Evolutionary conservation across 371 early-diverging fungal genomes (phyloP).

Genomic region (Haplosporangium sp.): DNA sequence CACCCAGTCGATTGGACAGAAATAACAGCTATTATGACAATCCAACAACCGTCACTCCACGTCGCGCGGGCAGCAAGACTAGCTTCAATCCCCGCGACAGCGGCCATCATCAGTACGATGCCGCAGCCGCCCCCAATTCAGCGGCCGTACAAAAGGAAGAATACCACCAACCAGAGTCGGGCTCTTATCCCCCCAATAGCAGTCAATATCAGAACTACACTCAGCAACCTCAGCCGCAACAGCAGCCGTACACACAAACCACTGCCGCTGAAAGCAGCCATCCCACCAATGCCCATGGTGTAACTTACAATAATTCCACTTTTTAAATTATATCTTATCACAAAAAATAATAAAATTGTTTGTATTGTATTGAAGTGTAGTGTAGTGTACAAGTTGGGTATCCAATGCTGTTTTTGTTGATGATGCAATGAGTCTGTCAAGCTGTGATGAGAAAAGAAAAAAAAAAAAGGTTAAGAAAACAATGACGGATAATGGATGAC

Average conservation of each 20-base stretch:
- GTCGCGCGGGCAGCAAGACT: not conserved
- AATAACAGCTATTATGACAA: not conserved
- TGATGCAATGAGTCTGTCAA: too few species aligned
- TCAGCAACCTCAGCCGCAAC: not conserved
- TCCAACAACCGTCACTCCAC: conserved; percentile 10
- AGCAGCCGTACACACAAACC: not conserved
- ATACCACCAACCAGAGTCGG: not conserved
- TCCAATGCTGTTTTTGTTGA: too few species aligned
- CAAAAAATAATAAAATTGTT: too few species aligned
- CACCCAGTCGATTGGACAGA: not conserved
- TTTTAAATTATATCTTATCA: too few species aligned
- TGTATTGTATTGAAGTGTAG: too few species aligned
- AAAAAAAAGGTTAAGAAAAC: not conserved
- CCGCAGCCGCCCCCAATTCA: not conserved
- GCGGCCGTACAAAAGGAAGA: not conserved
- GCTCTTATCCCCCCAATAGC: not conserved
- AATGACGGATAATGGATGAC: too few species aligned
- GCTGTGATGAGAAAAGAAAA: not conserved
- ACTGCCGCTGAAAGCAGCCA: not conserved
- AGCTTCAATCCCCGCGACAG: conserved; percentile 9
- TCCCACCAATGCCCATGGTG: not conserved
- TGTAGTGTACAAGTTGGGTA: too few species aligned
- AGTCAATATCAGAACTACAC: not conserved
- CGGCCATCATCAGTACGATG: not conserved
- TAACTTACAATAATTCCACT: not conserved